phyloP scores from a whole-genome alignment of 345 rosid genomes.

The Cardiospermum halicacabum region DNA sequence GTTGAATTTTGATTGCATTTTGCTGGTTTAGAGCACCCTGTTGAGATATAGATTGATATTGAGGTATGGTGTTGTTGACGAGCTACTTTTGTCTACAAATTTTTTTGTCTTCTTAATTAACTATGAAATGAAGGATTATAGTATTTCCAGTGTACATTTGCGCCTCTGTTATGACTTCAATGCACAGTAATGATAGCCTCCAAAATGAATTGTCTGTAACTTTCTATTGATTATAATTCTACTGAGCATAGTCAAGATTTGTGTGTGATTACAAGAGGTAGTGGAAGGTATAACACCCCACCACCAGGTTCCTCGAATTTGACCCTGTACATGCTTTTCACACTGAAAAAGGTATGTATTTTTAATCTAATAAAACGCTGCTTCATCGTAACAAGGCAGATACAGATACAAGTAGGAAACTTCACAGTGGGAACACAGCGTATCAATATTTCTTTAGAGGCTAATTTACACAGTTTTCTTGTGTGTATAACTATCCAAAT shows the following conservation, averaged over 20 bases:
- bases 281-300: neutral
- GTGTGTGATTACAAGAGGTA: neutral
- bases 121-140: too few species aligned
- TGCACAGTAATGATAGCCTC: too few species aligned
- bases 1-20: conserved; percentile 13
- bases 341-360: neutral
- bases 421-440: neutral
- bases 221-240: neutral
- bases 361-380: too few species aligned
- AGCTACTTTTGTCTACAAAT: neutral
- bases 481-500: neutral
- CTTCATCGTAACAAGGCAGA: neutral
- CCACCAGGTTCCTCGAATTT: neutral
- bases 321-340: neutral
- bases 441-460: neutral
- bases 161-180: too few species aligned
- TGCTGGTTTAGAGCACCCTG: neutral
- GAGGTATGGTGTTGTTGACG: neutral
- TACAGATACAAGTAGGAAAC: neutral
- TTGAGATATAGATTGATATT: neutral
- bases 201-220: too few species aligned
- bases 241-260: neutral
- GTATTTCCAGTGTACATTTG: too few species aligned
- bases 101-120: neutral
- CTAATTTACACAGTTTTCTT: neutral